Percentiles rank a stretch among this genome's conserved stretches.
Evolutionary conservation across 169 alveolate species (phyloP).

Genomic region (Plasmodium vivax): DNA sequence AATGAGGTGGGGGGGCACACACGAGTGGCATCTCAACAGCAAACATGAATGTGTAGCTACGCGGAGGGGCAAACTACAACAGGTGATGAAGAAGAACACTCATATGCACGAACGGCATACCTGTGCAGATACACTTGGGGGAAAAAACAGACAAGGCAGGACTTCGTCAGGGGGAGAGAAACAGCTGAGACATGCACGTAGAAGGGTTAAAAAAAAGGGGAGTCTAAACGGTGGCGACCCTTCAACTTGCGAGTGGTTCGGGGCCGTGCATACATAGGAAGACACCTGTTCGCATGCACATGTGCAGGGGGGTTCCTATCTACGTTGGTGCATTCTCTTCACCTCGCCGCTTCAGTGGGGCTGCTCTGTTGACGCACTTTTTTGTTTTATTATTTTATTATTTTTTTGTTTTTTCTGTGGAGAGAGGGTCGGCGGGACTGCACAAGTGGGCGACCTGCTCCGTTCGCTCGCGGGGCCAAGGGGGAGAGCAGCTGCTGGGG

Average conservation of each 20-base stretch:
- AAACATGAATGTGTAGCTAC: neutral
- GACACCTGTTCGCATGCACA: neutral
- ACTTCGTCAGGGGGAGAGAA: neutral
- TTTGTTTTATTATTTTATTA: too few relatives aligned
- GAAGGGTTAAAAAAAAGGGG: neutral
- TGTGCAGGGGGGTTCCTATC: neutral
- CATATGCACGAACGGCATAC: neutral
- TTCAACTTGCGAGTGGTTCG: neutral
- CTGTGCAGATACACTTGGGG: neutral
- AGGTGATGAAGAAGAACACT: neutral
- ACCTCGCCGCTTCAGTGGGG: neutral
- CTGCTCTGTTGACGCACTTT: neutral
- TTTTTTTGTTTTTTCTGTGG: neutral
- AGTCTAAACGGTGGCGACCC: neutral
- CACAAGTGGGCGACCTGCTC: neutral
- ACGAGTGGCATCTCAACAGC: neutral
- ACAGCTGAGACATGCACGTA: neutral
- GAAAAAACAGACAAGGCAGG: neutral
- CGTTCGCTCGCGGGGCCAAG: neutral
- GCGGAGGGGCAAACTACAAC: neutral
- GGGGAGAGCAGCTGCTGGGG: neutral
- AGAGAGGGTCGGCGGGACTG: neutral
- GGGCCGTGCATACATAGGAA: neutral
- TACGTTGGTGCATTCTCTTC: neutral
- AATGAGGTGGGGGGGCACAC: neutral